Percentiles rank a stretch among this genome's conserved stretches.
Evolutionary conservation across 2,329 filamentous ascomycete genomes (phyloP).

Genomic region (Diaporthe destruens): DNA sequence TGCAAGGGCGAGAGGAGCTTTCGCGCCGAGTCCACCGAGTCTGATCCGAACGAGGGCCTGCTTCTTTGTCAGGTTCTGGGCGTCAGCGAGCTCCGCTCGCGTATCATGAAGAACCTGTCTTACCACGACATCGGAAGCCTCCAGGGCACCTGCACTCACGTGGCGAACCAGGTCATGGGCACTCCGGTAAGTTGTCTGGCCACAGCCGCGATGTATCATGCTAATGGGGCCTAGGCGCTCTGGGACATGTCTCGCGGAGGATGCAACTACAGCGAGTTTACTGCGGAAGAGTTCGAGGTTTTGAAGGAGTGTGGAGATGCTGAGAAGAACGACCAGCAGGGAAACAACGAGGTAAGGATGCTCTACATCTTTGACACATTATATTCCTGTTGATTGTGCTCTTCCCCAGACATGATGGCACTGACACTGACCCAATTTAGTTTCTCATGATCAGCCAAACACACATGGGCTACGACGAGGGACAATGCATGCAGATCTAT

Average conservation of each 20-base stretch:
- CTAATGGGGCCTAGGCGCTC: slow-evolving; percentile 8
- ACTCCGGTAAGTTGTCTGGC: not conserved
- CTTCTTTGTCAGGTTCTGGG: not conserved
- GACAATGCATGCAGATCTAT: not conserved
- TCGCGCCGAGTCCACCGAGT: not conserved
- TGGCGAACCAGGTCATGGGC: slow-evolving; percentile 7
- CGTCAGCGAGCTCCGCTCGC: not conserved
- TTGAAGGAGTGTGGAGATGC: slow-evolving; percentile 21
- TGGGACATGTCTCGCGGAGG: slow-evolving; percentile 11
- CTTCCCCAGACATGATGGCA: too few relatives aligned
- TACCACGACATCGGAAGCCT: slow-evolving; percentile 31
- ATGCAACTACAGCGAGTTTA: slow-evolving; percentile 32
- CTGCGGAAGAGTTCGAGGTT: not conserved
- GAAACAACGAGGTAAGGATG: not conserved
- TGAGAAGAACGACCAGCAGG: not conserved
- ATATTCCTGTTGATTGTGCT: not conserved
- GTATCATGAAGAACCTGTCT: slow-evolving; percentile 13
- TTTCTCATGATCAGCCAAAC: slow-evolving; percentile 25
- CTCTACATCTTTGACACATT: too few relatives aligned
- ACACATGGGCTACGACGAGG: not conserved
- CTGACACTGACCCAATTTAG: not conserved
- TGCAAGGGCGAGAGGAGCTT: slow-evolving; percentile 10
- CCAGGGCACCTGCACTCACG: slow-evolving; percentile 8
- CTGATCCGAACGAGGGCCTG: not conserved
- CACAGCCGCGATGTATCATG: not conserved